Conservation (phyloP, 805 yeast species). For the Nakazawaea ishiwadae region DNA sequence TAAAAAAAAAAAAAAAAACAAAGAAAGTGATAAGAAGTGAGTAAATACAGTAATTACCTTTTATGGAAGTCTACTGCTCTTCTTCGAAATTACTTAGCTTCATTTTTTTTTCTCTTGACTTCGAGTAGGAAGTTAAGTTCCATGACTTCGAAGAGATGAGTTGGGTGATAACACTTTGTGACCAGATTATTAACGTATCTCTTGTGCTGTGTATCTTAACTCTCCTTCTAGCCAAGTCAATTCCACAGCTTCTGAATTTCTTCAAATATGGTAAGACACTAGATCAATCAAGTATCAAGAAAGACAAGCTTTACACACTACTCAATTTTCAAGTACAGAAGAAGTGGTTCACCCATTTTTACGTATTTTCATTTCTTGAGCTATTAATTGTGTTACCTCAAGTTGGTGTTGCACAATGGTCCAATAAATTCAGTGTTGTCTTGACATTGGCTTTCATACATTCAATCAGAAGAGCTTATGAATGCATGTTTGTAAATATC, state of each 20-base stretch:
- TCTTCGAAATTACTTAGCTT: too few relatives aligned
- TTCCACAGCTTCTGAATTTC: conserved; percentile 27
- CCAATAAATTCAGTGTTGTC: conserved; percentile 14
- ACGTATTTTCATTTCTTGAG: conserved; percentile 37
- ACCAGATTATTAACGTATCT: neutral
- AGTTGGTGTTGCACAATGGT: conserved; percentile 16
- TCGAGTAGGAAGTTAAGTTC: too few relatives aligned
- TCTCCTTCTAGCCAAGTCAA: conserved; percentile 28
- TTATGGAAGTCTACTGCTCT: neutral
- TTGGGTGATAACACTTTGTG: neutral
- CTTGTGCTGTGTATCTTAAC: conserved; percentile 15
- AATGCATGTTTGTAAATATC: conserved; percentile 42
- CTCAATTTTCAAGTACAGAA: conserved; percentile 52
- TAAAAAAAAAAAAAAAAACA: neutral
- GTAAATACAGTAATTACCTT: neutral
- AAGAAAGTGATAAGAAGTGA: neutral
- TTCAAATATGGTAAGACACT: conserved; percentile 43
- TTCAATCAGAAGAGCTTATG: conserved; percentile 49
- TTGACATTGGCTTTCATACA: conserved; percentile 44
- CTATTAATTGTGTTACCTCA: conserved; percentile 20
- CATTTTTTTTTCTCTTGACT: too few relatives aligned
- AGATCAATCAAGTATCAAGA: conserved; percentile 10
- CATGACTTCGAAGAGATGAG: too few relatives aligned
- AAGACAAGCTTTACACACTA: conserved; percentile 14
- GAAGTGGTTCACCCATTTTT: conserved; percentile 59